phyloP scores from a whole-genome alignment of 305 asterid species.

The Ilex paraguariensis region DNA sequence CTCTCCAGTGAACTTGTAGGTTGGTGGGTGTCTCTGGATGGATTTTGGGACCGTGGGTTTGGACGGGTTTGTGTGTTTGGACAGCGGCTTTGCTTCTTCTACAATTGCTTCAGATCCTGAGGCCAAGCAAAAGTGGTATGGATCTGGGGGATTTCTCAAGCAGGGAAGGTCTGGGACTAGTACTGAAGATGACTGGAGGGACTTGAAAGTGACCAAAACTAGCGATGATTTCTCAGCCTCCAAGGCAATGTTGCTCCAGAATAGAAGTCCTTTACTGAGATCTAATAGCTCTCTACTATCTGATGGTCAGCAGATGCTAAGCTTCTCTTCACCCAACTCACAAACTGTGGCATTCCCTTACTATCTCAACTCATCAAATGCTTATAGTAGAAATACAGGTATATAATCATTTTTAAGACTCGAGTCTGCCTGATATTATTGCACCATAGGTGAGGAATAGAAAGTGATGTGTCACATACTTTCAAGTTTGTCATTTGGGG shows the following conservation, averaged over 20 bases:
- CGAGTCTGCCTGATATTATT: no score
- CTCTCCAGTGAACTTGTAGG: not conserved
- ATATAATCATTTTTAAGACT: not conserved
- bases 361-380: constrained; percentile 29
- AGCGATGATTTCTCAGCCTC: constrained; percentile 22
- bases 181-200: constrained; percentile 31
- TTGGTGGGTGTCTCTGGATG: constrained; percentile 28
- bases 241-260: constrained; percentile 32
- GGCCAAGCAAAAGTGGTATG: constrained; percentile 24
- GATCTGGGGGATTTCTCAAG: constrained; percentile 32
- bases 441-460: not conserved
- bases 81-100: constrained; percentile 16
- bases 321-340: constrained; percentile 62
- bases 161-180: constrained; percentile 21
- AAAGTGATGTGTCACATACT: constrained; percentile 1
- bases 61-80: constrained; percentile 33
- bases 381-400: constrained; percentile 50
- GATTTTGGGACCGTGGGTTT: constrained; percentile 57
- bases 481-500: constrained; percentile 18
- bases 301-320: constrained; percentile 63
- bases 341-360: constrained; percentile 33
- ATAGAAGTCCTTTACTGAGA: constrained; percentile 36
- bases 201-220: constrained; percentile 31
- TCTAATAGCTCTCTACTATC: constrained; percentile 16
- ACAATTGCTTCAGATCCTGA: constrained; percentile 7